phyloP scores from a whole-genome alignment of 2,329 filamentous ascomycete genomes.

The Ceratocystis cacaofunesta region DNA sequence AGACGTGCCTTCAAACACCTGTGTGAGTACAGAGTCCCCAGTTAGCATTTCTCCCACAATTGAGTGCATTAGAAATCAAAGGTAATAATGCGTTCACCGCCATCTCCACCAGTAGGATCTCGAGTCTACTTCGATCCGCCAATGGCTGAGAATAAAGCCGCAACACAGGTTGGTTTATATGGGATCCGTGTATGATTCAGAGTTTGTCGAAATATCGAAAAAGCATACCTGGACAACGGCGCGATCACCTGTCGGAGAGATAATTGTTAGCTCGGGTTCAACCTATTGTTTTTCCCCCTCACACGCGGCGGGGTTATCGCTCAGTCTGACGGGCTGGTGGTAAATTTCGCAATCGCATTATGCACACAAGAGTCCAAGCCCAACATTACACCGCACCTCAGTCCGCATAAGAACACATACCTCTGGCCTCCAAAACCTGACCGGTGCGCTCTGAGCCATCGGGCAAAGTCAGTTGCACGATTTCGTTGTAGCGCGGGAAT shows the following conservation, averaged over 20 bases:
- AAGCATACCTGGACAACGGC: slow-evolving; percentile 75
- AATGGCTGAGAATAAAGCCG: not conserved
- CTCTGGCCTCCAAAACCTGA: slow-evolving; percentile 94
- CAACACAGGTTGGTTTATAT: not conserved
- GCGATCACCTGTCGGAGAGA: slow-evolving; percentile 52
- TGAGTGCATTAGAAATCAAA: not conserved
- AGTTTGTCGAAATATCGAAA: not conserved
- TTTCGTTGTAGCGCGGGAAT: slow-evolving; percentile 94
- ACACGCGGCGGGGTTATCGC: not conserved
- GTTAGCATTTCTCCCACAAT: not conserved
- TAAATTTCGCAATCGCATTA: not conserved
- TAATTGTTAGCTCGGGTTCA: slow-evolving; percentile 18
- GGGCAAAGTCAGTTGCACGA: slow-evolving; percentile 85
- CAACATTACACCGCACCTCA: not conserved
- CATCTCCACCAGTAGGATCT: not conserved
- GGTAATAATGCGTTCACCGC: not conserved
- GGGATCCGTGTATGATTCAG: not conserved
- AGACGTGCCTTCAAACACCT: slow-evolving; percentile 94
- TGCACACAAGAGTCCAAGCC: not conserved
- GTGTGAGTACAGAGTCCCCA: slow-evolving; percentile 18
- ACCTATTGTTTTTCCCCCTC: slow-evolving; percentile 15
- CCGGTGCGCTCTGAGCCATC: slow-evolving; percentile 90
- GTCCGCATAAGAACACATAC: slow-evolving; percentile 33
- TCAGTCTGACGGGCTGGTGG: not conserved
- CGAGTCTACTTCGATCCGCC: not conserved